Evolutionary conservation across 495 filamentous ascomycete genomes (phyloP).

Genomic region (Aspergillus nidulans): DNA sequence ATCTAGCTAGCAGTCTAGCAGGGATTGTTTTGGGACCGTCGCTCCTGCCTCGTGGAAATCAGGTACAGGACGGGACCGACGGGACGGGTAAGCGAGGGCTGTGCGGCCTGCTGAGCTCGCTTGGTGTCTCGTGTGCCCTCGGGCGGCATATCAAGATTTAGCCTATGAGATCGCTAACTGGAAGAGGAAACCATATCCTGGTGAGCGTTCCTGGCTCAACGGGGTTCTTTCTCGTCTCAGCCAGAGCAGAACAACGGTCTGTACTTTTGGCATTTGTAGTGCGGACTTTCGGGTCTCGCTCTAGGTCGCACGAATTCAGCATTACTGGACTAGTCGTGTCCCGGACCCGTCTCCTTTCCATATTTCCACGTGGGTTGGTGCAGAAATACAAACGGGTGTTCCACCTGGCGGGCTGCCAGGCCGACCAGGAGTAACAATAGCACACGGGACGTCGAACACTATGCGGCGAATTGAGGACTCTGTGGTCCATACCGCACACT

Average conservation of each 20-base stretch:
- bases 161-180: not conserved
- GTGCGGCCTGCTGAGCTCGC: not conserved
- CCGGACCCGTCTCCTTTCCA: constrained; percentile 9
- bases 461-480: not conserved
- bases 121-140: not conserved
- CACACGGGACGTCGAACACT: not conserved
- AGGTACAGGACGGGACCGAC: constrained; percentile 1
- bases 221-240: no score
- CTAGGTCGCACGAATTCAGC: not conserved
- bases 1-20: constrained; percentile 9
- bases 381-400: not conserved
- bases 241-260: no score
- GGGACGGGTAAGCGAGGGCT: not conserved
- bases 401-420: no score
- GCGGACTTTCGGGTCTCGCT: no score
- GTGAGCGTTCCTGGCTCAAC: not conserved
- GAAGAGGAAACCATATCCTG: not conserved
- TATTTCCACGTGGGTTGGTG: constrained; percentile 15
- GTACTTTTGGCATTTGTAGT: no score
- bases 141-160: constrained; percentile 4
- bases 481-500: not conserved
- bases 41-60: constrained; percentile 1
- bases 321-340: constrained; percentile 4
- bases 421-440: not conserved
- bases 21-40: constrained; percentile 6